A percentile compares a stretch with the other conserved stretches of the same genome.
phyloP scores from a whole-genome alignment of 768 basidiomycete species.

The Pisolithus albus region DNA sequence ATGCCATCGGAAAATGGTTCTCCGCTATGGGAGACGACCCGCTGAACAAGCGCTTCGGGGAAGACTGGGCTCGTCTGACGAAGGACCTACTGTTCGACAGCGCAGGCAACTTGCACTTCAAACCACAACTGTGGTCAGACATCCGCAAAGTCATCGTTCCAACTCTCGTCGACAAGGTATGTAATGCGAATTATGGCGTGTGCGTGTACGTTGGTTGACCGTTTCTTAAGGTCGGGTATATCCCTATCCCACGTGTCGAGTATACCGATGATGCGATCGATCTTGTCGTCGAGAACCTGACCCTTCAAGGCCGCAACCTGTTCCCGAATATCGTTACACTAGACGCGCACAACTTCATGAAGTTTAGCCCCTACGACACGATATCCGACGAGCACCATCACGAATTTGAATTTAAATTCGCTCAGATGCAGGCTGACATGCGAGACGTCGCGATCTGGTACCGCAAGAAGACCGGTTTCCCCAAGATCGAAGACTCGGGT shows the following conservation, averaged over 20 bases:
- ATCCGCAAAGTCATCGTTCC: conserved; percentile 80
- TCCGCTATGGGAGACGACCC: conserved; percentile 80
- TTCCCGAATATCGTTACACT: conserved; percentile 73
- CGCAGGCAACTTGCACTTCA: conserved; percentile 83
- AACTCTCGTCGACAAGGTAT: conserved; percentile 63
- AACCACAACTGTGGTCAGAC: conserved; percentile 84
- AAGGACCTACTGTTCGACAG: conserved; percentile 71
- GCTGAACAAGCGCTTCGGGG: conserved; percentile 70
- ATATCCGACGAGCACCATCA: conserved; percentile 58
- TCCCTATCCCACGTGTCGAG: conserved; percentile 91
- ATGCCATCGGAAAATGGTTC: conserved; percentile 72
- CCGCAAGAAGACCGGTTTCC: conserved; percentile 76
- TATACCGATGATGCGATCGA: conserved; percentile 85
- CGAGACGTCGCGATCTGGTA: conserved; percentile 91
- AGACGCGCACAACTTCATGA: conserved; percentile 76
- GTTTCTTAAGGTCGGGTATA: conserved; percentile 51
- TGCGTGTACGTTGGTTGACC: background rate
- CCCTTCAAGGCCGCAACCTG: conserved; percentile 80
- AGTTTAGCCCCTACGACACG: conserved; percentile 70
- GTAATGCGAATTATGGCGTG: conserved; percentile 10
- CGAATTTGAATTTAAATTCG: conserved; percentile 65
- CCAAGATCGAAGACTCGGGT: conserved; percentile 75
- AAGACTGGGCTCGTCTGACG: conserved; percentile 77
- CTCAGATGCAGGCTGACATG: conserved; percentile 91
- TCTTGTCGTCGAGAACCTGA: conserved; percentile 89